A percentile compares a stretch with the other conserved stretches of the same genome.
Evolutionary conservation across 2,329 filamentous ascomycete species (phyloP).

Genomic region (Xylariales sp.): DNA sequence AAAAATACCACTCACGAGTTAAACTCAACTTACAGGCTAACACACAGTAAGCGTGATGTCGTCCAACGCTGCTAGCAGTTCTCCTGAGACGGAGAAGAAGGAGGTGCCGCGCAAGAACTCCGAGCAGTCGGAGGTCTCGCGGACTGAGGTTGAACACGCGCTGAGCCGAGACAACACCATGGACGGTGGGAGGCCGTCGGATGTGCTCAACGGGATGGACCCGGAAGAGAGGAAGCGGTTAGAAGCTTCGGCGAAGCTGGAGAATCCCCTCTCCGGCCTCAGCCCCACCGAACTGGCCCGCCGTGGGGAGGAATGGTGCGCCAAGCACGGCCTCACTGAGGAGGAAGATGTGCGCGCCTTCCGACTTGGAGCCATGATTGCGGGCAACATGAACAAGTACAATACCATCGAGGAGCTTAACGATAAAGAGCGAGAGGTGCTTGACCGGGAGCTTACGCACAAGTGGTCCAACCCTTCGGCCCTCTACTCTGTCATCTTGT

Average conservation of each 20-base stretch:
- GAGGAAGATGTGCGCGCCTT: slow-evolving; percentile 56
- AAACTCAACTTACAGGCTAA: no score
- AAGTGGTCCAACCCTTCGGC: slow-evolving; percentile 66
- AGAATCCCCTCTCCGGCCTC: slow-evolving; percentile 37
- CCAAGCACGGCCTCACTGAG: slow-evolving; percentile 47
- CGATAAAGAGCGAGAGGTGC: slow-evolving; percentile 49
- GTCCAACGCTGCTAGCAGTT: neutral
- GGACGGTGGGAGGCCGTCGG: slow-evolving; percentile 1
- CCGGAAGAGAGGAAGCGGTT: slow-evolving; percentile 23
- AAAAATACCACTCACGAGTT: no score
- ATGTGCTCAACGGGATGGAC: slow-evolving; percentile 11
- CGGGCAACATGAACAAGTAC: slow-evolving; percentile 46
- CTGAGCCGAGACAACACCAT: slow-evolving; percentile 7
- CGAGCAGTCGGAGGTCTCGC: slow-evolving; percentile 18
- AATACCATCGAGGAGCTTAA: slow-evolving; percentile 49
- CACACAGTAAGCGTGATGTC: no score
- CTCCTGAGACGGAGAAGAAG: slow-evolving; percentile 9
- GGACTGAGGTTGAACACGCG: slow-evolving; percentile 20
- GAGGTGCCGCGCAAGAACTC: slow-evolving; percentile 15
- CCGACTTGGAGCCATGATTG: slow-evolving; percentile 54
- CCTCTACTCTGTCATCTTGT: slow-evolving; percentile 60
- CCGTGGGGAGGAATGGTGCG: slow-evolving; percentile 55
- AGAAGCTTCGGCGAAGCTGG: slow-evolving; percentile 31
- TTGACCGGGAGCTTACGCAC: slow-evolving; percentile 58
- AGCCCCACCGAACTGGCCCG: slow-evolving; percentile 41